These are phyloP conservation scores for Gamarada debralockiae DNA, from an alignment of 495 filamentous ascomycete genomes.

Conservation along the genomic window DNA sequence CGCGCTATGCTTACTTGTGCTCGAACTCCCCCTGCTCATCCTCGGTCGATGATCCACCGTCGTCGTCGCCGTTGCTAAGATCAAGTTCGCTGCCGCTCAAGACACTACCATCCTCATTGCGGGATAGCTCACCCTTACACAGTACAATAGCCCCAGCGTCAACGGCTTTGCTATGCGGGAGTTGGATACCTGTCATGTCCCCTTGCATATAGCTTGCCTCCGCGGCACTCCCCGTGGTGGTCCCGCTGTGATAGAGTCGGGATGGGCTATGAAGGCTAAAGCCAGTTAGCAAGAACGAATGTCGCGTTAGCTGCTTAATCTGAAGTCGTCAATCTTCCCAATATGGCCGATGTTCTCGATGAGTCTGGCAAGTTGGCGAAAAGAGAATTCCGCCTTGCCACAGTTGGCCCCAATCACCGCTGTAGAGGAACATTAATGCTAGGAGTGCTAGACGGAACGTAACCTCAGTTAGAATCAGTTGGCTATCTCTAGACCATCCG, in stretches of 20 bases:
- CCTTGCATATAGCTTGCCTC: slow-evolving; percentile 5
- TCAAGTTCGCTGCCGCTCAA: slow-evolving; percentile 14
- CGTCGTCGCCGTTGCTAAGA: slow-evolving; percentile 5
- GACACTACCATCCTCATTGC: slow-evolving; percentile 4
- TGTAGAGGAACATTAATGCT: slow-evolving; percentile 36
- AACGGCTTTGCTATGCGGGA: slow-evolving; percentile 6
- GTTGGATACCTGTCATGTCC: slow-evolving; percentile 1
- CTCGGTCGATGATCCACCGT: not conserved
- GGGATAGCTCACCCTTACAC: too few species aligned
- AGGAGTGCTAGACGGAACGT: slow-evolving; percentile 8
- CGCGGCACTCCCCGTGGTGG: slow-evolving; percentile 2
- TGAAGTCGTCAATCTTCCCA: slow-evolving; percentile 16
- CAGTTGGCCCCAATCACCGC: slow-evolving; percentile 48
- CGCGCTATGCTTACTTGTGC: too few species aligned
- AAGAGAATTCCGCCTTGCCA: slow-evolving; percentile 37
- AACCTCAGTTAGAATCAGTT: too few species aligned
- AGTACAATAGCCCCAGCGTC: not conserved
- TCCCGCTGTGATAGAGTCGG: slow-evolving; percentile 8
- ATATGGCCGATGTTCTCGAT: slow-evolving; percentile 9
- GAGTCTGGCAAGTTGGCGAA: slow-evolving; percentile 7
- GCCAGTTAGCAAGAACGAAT: slow-evolving; percentile 13
- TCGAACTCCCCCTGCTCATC: too few species aligned
- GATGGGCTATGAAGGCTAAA: slow-evolving; percentile 10
- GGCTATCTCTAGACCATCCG: slow-evolving; percentile 5
- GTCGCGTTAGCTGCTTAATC: slow-evolving; percentile 10